Evolutionary conservation across 768 basidiomycete genomes (phyloP).

Genomic region (Chiua virens): DNA sequence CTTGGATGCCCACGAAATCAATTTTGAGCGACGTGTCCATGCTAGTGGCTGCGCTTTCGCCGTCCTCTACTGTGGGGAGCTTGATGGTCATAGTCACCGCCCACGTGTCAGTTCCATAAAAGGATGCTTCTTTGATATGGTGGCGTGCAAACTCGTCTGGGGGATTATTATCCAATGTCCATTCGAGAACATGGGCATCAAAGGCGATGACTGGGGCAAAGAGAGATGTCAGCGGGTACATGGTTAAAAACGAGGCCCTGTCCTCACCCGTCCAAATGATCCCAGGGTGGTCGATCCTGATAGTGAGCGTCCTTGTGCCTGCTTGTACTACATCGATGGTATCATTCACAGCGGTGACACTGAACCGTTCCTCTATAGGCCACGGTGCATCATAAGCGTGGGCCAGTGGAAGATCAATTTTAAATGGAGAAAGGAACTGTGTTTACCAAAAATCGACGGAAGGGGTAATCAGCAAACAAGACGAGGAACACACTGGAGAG

Average conservation of each 20-base stretch:
- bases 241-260: neutral
- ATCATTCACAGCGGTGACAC: conserved; percentile 59
- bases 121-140: conserved; percentile 90
- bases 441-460: neutral
- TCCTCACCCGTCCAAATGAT: conserved; percentile 80
- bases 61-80: conserved; percentile 31
- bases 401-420: conserved; percentile 61
- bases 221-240: neutral
- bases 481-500: neutral
- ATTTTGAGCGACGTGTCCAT: conserved; percentile 42
- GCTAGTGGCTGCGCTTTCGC: neutral
- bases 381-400: conserved; percentile 52
- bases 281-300: conserved; percentile 74
- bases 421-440: conserved; percentile 84
- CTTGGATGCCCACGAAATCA: conserved; percentile 81
- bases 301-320: conserved; percentile 67
- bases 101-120: conserved; percentile 76
- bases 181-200: conserved; percentile 83
- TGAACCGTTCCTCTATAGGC: conserved; percentile 43
- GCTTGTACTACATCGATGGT: conserved; percentile 46
- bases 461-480: neutral
- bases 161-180: conserved; percentile 81
- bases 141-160: conserved; percentile 76
- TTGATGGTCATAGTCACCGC: conserved; percentile 70
- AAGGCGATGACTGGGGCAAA: conserved; percentile 71